phyloP scores from a whole-genome alignment of 345 rosid species.

The Syzygium aqueum region DNA sequence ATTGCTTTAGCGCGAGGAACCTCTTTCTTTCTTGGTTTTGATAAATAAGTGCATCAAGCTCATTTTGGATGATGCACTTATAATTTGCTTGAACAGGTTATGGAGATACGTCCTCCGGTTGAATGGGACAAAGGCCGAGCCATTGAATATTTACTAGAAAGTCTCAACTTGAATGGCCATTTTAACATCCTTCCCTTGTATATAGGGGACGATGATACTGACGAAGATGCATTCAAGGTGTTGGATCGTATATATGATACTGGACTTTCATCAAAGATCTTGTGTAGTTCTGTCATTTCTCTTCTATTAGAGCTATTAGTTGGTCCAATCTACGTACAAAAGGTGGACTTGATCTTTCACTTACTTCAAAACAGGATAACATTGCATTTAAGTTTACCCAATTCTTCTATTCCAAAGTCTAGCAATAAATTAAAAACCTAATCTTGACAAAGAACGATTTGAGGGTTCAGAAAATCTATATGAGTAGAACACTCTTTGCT shows the following conservation, averaged over 20 bases:
- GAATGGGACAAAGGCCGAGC: constrained; percentile 50
- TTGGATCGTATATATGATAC: background rate
- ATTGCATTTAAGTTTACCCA: background rate
- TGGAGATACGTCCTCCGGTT: constrained; percentile 40
- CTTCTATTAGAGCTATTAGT: background rate
- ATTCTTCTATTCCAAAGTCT: background rate
- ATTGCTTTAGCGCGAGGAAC: background rate
- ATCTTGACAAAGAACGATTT: background rate
- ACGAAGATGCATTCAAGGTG: constrained; percentile 51
- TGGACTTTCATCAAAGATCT: background rate
- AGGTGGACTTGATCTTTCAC: background rate
- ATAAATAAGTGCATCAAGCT: background rate
- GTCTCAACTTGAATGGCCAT: constrained; percentile 14
- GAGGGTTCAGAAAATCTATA: background rate
- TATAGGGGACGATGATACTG: constrained; percentile 35
- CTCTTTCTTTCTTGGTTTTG: background rate
- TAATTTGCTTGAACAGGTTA: constrained; percentile 16
- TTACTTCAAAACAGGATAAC: background rate
- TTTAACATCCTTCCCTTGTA: constrained; percentile 33
- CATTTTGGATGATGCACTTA: background rate
- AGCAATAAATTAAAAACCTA: background rate
- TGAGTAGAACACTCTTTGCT: background rate
- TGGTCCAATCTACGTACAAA: background rate
- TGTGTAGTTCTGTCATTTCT: background rate
- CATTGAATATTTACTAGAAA: constrained; percentile 29